Base-by-base conservation (phyloP, 192 early-diverging fungal genomes). In the Mortierella alpina region DNA sequence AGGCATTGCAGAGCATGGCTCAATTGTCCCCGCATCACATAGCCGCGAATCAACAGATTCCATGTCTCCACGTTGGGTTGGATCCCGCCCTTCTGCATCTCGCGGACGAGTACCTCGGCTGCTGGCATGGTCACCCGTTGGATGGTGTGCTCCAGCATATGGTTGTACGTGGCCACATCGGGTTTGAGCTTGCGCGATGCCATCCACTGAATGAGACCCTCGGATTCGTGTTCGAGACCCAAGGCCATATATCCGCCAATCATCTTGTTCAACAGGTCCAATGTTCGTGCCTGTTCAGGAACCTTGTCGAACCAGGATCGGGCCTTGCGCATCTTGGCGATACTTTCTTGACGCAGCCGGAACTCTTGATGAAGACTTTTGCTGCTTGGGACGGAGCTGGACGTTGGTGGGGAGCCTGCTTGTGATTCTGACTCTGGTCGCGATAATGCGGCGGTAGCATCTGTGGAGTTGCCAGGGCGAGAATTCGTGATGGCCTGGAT, bases 1-100 rank as follows among this genome's bases (percentile, higher is more conserved):
- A 79, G 22, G 46, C 76, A 79, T 13, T 46, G 18, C 14, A 79
- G 22, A 3, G 76, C 76, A 10, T 66, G 20, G n/a, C 15, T 13
- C 55, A 72, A 23, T 44, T 72, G 55, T 17, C 69, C 69, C 7
- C 76, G 67, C 6, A 79, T 71, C 10, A 79, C 64, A 52, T 79
- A 79, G 0, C 76, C 76, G 6, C 76, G 69, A 14, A 79, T 71
- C 56, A 79, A 6, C 55, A 66, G 17, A 14, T 79, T 79, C 76
- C 76, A 79, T 4, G 76, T 79, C 31, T 70, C 63, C 13, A 72
- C 53, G 45, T 71, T 61, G 1, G 68, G 64, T 15, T 13, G 39
- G 41, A 79, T 72, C 8, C 59, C 59, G 31, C 68, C 69, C 41
- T 47, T 59, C 46, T 48, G 44, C 76, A 79, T 79, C 58, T 51